These are phyloP conservation scores for Solanum peruvianum DNA, from an alignment of 257 asterid genomes.

Conservation along the genomic window DNA sequence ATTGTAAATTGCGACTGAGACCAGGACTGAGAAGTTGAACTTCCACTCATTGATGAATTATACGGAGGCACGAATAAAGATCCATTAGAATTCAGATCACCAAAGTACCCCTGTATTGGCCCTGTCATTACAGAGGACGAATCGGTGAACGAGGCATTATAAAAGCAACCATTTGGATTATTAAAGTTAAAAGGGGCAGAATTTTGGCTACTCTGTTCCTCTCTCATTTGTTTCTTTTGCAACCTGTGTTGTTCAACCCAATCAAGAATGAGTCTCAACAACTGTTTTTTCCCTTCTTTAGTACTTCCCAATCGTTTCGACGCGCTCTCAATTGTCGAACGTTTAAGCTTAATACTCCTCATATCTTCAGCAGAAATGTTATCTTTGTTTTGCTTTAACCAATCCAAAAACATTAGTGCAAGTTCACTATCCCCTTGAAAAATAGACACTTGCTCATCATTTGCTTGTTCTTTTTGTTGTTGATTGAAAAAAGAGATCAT, in stretches of 20 bases:
- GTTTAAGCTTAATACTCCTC: constrained; percentile 66
- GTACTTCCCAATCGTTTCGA: constrained; percentile 53
- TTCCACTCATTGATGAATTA: constrained; percentile 17
- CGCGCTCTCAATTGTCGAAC: constrained; percentile 75
- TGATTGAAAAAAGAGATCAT: constrained; percentile 27
- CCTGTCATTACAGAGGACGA: background rate
- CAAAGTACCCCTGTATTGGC: background rate
- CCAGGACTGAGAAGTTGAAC: constrained; percentile 42
- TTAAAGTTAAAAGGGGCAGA: background rate
- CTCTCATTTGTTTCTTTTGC: constrained; percentile 38
- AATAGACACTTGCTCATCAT: constrained; percentile 21
- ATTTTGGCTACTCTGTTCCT: background rate
- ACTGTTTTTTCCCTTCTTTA: constrained; percentile 67
- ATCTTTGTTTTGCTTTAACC: constrained; percentile 78
- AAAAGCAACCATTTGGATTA: constrained; percentile 9
- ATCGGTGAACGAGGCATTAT: background rate
- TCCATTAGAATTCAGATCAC: constrained; percentile 1
- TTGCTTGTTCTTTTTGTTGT: constrained; percentile 3
- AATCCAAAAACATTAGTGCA: constrained; percentile 55
- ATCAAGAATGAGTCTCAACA: constrained; percentile 57
- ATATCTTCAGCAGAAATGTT: constrained; percentile 71
- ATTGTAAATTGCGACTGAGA: constrained; percentile 12
- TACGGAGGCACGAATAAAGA: constrained; percentile 4
- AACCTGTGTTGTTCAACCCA: constrained; percentile 80
- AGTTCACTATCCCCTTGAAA: constrained; percentile 55